Evolutionary conservation across 2,329 filamentous ascomycete species (phyloP).

Genomic region (Gyromitra esculenta): DNA sequence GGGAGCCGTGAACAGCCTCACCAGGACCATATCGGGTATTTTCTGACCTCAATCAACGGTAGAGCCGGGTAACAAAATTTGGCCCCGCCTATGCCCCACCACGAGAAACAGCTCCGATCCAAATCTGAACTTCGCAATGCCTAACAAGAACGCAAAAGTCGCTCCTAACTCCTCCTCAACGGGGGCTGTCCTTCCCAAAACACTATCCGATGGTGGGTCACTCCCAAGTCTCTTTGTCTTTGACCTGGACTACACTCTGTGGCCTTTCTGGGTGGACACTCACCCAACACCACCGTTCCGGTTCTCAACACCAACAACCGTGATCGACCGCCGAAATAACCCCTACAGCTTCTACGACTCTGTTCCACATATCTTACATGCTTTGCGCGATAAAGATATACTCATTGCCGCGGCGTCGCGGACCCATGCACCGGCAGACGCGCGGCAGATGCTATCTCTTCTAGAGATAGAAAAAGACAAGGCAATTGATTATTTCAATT

Average conservation of each 20-base stretch:
- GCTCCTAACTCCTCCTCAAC: conserved; percentile 42
- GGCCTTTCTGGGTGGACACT: conserved; percentile 98
- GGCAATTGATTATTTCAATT: conserved; percentile 71
- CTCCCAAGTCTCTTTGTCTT: conserved; percentile 88
- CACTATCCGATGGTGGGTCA: conserved; percentile 61
- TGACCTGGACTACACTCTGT: conserved; percentile 97
- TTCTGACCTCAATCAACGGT: conserved; percentile 16
- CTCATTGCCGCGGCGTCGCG: conserved; percentile 79
- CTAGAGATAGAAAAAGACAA: conserved; percentile 69
- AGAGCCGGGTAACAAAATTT: conserved; percentile 30
- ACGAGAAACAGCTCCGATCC: neutral
- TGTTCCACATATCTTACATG: conserved; percentile 73
- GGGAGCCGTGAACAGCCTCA: neutral
- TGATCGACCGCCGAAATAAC: conserved; percentile 62
- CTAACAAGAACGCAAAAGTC: conserved; percentile 9
- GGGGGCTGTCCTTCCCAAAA: conserved; percentile 25
- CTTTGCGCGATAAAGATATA: conserved; percentile 66
- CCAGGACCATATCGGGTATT: conserved; percentile 24
- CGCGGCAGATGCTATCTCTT: conserved; percentile 79
- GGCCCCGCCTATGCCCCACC: conserved; percentile 16
- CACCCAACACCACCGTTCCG: conserved; percentile 79
- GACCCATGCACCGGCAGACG: conserved; percentile 81
- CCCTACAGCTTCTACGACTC: conserved; percentile 72
- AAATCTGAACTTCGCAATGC: conserved; percentile 8
- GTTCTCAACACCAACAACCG: conserved; percentile 36